phyloP scores from a whole-genome alignment of 805 yeast species.

The Ogataea naganishii region DNA sequence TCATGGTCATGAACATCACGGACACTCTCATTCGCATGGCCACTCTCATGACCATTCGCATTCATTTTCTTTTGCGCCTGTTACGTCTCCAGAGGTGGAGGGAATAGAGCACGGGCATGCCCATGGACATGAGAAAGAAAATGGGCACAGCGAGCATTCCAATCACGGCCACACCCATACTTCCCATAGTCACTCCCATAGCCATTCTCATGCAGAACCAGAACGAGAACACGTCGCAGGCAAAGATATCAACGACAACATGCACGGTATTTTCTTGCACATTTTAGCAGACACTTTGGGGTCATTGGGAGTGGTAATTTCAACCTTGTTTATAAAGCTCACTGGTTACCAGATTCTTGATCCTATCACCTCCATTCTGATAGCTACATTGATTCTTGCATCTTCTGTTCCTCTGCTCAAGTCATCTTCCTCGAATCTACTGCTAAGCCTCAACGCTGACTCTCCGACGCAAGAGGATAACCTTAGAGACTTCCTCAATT shows the following conservation, averaged over 20 bases:
- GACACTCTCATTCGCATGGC: conserved; percentile 31
- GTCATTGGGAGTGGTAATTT: conserved; percentile 92
- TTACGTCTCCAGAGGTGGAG: too few relatives aligned
- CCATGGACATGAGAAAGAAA: conserved; percentile 24
- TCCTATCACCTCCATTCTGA: conserved; percentile 84
- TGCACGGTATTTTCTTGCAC: conserved; percentile 92
- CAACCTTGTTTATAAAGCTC: conserved; percentile 67
- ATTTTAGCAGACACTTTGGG: conserved; percentile 94
- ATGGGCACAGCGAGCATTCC: conserved; percentile 11
- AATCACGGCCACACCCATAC: conserved; percentile 6
- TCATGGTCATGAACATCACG: conserved; percentile 60
- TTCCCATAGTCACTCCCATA: conserved; percentile 19
- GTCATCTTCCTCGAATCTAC: conserved; percentile 67
- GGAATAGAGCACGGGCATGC: too few relatives aligned
- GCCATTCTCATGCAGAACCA: conserved; percentile 8
- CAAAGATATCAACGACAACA: conserved; percentile 58
- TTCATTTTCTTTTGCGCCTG: too few relatives aligned
- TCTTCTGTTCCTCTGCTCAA: conserved; percentile 81
- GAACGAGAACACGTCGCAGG: conserved; percentile 9
- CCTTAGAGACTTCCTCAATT: conserved; percentile 58
- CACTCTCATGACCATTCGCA: conserved; percentile 17
- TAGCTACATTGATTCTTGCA: conserved; percentile 68
- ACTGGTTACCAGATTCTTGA: conserved; percentile 74
- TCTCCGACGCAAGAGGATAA: conserved; percentile 43
- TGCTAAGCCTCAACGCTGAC: conserved; percentile 40